phyloP scores from a whole-genome alignment of 495 filamentous ascomycete genomes.

The Cenococcum geophilum region DNA sequence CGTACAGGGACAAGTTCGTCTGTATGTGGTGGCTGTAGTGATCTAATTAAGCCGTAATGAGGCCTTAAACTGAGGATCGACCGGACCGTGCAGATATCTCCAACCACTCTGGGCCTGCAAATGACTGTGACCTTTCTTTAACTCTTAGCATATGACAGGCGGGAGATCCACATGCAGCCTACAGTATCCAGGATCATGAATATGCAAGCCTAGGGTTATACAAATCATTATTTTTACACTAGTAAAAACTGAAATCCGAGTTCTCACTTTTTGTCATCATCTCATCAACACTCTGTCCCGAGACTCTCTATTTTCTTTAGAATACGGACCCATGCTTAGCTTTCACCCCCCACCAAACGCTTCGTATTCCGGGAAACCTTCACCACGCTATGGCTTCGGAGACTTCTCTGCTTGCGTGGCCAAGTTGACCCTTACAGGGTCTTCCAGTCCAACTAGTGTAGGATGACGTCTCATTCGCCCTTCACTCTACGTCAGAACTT shows the following conservation, averaged over 20 bases:
- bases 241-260: not conserved
- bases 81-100: not conserved
- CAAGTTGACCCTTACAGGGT: not conserved
- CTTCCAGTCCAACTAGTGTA: not conserved
- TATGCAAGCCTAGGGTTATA: not conserved
- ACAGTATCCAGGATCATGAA: not conserved
- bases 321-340: not conserved
- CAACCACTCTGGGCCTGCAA: not conserved
- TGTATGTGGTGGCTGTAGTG: not conserved
- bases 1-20: not conserved
- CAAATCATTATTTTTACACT: not conserved
- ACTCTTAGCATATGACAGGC: not conserved
- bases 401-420: not conserved
- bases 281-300: too few species aligned
- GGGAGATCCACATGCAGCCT: conserved; percentile 1
- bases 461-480: not conserved
- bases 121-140: not conserved
- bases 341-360: not conserved
- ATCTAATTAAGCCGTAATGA: not conserved
- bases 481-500: not conserved
- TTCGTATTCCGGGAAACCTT: conserved; percentile 1
- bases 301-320: not conserved
- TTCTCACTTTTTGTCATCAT: conserved; percentile 1
- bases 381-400: conserved; percentile 1
- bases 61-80: not conserved